Evolutionary conservation across 2,329 filamentous ascomycete genomes (phyloP).

Genomic region (Rasamsonia emersonii): DNA sequence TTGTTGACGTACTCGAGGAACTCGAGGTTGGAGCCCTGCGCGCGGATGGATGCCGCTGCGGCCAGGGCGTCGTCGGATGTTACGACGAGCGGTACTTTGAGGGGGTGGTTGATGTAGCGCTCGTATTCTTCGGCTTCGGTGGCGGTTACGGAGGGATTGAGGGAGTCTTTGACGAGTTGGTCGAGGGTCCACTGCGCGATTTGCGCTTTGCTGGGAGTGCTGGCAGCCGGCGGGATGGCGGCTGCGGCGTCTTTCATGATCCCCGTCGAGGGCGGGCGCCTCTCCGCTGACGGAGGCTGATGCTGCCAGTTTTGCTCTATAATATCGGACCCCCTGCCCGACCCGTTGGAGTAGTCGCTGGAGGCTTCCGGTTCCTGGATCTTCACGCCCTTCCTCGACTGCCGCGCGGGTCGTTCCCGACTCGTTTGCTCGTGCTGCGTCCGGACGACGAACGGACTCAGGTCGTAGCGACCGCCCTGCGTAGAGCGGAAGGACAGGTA

Average conservation of each 20-base stretch:
- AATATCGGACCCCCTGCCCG: conserved; percentile 9
- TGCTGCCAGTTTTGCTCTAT: conserved; percentile 22
- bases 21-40: conserved; percentile 46
- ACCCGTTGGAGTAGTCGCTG: conserved; percentile 33
- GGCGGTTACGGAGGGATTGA: conserved; percentile 71
- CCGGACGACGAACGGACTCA: conserved; percentile 80
- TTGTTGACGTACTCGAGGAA: conserved; percentile 74
- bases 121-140: conserved; percentile 79
- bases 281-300: conserved; percentile 25
- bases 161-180: conserved; percentile 73
- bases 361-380: conserved; percentile 55
- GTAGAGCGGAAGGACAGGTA: conserved; percentile 70
- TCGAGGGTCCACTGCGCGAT: conserved; percentile 77
- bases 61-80: conserved; percentile 34
- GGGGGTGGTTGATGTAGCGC: conserved; percentile 79
- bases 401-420: conserved; percentile 44
- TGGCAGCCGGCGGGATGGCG: conserved; percentile 29
- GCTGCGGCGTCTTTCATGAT: conserved; percentile 48
- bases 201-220: conserved; percentile 70
- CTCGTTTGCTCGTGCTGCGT: conserved; percentile 47
- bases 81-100: conserved; percentile 66
- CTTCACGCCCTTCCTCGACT: conserved; percentile 57
- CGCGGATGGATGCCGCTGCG: conserved; percentile 25
- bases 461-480: conserved; percentile 62
- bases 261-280: conserved; percentile 29